These are phyloP conservation scores for Boletus pseudopeckii DNA, from an alignment of 768 basidiomycete species.

Conservation along the genomic window DNA sequence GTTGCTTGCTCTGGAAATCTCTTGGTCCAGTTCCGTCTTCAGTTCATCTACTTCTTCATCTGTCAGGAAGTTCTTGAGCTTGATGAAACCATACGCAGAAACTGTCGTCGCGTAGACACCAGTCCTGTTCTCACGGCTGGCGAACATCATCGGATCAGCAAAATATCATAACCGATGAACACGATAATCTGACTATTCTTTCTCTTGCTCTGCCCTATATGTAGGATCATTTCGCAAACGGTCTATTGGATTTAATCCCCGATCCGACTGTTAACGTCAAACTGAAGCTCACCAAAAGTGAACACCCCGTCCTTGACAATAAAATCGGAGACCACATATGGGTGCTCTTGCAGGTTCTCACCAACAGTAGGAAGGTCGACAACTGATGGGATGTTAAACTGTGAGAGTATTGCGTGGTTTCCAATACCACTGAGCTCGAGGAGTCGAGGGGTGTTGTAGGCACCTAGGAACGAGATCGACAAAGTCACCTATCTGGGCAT, in stretches of 20 bases:
- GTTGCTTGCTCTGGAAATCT: constrained; percentile 2
- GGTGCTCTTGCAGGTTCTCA: constrained; percentile 21
- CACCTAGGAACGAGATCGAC: background rate
- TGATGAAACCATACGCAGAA: constrained; percentile 19
- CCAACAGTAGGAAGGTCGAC: constrained; percentile 17
- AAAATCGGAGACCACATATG: constrained; percentile 9
- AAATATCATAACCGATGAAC: background rate
- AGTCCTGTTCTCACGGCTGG: constrained; percentile 10
- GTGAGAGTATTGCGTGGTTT: constrained; percentile 9
- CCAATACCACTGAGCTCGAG: constrained; percentile 22
- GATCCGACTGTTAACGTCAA: background rate
- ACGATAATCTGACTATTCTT: constrained; percentile 14
- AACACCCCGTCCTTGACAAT: constrained; percentile 12
- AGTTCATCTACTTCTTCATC: constrained; percentile 10
- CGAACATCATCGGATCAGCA: background rate
- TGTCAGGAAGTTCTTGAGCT: constrained; percentile 13
- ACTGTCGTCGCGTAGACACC: constrained; percentile 15
- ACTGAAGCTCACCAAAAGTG: constrained; percentile 9
- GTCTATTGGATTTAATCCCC: background rate
- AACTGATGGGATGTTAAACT: constrained; percentile 4
- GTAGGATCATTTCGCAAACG: constrained; percentile 9
- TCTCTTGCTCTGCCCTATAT: constrained; percentile 7
- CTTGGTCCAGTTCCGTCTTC: constrained; percentile 7
- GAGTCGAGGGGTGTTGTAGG: constrained; percentile 17
- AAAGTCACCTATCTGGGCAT: background rate